Base-by-base conservation (phyloP, 495 filamentous ascomycete species). In the Penicillium dipodomyicola region DNA sequence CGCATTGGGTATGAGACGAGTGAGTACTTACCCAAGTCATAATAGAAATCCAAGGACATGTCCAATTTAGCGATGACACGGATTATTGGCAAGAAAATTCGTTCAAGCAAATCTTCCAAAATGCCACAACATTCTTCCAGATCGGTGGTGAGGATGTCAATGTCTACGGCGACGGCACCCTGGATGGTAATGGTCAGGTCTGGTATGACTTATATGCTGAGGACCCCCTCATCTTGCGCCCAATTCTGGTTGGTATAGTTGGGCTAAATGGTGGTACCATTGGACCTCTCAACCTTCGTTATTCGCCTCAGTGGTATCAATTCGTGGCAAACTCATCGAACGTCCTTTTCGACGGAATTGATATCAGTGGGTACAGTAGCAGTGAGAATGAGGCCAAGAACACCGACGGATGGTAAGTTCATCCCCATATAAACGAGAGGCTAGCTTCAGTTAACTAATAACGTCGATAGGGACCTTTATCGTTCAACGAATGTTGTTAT, bases 91-190 rank as follows among this genome's bases (percentile, higher is more conserved):
- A 87, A 63, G 73, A 69, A 12, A 76, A 85, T 54, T 72, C 74
- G 14, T 88, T 88, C 75, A 67, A 68, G 20, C 82, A 86, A 22
- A 67, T 63, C 49, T 88, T 80, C 71, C 86, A 89, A 60, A 87
- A 88, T 60, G 78, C 82, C 0, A 83, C 82, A 0, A 83, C 84
- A 4, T 88, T 88, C 77, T 89, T 85, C 79, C 79, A 83, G 68
- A 75, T 88, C 56, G 85, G 86, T 33, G 86, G 86, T 19, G 72
- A 80, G 19, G 85, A 89, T 61, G 84, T 89, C 32, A 85, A 87
- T 59, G 72, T 89, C 44, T 89, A 87, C 54, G 84, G 84, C 4
- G 77, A 77, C 25, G 84, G 84, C 30, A 85, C 76, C 4, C 64
- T 87, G 10, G 77, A 86, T 62, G 84, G 86, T 29, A 88, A 87